These are phyloP conservation scores for Pinus taeda DNA, from an alignment of 75 land plant species.

Conservation along the genomic window DNA sequence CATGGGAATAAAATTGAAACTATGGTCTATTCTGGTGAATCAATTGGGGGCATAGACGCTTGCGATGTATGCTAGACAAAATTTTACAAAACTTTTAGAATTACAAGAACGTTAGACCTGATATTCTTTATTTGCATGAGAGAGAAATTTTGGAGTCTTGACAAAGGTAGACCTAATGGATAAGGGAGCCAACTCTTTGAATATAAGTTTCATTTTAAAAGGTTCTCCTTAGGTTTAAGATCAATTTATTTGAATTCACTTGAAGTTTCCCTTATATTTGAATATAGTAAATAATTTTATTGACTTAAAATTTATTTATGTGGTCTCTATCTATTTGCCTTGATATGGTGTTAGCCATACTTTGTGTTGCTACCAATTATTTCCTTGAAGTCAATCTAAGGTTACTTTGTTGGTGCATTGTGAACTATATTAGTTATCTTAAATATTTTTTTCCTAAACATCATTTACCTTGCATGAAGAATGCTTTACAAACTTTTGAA, in stretches of 20 bases:
- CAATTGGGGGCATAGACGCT: background rate
- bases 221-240: background rate
- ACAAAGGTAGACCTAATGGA: constrained; percentile 98
- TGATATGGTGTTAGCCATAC: background rate
- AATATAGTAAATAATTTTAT: background rate
- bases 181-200: constrained; percentile 91
- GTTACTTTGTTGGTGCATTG: too few species aligned
- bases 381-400: background rate
- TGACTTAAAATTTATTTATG: background rate
- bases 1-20: background rate
- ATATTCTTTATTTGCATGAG: constrained; percentile 52
- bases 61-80: background rate
- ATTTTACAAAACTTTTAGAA: background rate
- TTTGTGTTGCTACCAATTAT: background rate
- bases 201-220: constrained; percentile 54
- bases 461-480: too few species aligned
- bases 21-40: background rate
- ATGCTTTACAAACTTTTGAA: too few species aligned
- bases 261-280: background rate
- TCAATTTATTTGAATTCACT: background rate
- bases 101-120: background rate
- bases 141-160: constrained; percentile 92
- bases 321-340: background rate
- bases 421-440: too few species aligned
- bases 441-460: background rate